phyloP scores from a whole-genome alignment of 108 stramenopile species.

The Pseudonitzschia multiseries region DNA sequence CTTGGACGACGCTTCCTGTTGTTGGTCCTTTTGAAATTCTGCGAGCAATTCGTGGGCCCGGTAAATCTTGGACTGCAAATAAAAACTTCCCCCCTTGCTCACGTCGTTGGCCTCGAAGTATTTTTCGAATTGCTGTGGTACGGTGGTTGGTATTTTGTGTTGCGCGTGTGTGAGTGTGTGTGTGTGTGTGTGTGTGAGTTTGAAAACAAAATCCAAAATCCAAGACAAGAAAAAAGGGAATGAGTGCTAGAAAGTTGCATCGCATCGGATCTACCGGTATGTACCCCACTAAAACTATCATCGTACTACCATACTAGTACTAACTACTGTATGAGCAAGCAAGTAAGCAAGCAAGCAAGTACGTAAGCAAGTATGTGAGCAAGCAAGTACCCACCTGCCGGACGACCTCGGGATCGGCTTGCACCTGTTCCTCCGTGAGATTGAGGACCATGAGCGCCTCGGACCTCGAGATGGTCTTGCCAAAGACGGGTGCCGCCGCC shows the following conservation, averaged over 20 bases:
- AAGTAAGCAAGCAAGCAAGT: too few species aligned
- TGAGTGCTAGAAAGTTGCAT: neutral
- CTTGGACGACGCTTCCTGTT: constrained; percentile 33
- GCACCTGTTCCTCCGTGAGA: constrained; percentile 55
- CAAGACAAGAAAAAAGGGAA: constrained; percentile 10
- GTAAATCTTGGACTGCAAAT: constrained; percentile 96
- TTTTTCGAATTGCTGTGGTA: constrained; percentile 82
- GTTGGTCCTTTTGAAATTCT: constrained; percentile 68
- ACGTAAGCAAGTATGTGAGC: too few species aligned
- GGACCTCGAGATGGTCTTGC: constrained; percentile 52
- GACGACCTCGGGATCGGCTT: constrained; percentile 49
- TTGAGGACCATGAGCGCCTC: constrained; percentile 75
- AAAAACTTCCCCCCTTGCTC: constrained; percentile 94
- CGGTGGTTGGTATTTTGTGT: neutral
- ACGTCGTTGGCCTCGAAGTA: constrained; percentile 94
- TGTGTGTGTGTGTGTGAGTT: too few species aligned
- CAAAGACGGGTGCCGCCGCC: constrained; percentile 40
- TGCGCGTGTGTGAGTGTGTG: too few species aligned
- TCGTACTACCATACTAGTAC: too few species aligned
- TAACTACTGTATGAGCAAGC: too few species aligned
- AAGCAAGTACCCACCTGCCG: constrained; percentile 63
- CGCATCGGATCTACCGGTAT: too few species aligned
- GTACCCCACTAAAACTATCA: too few species aligned
- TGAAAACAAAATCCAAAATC: too few species aligned
- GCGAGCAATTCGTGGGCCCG: constrained; percentile 91